phyloP scores from a whole-genome alignment of 371 early-diverging fungal genomes.

The Rhizopus delemar region DNA sequence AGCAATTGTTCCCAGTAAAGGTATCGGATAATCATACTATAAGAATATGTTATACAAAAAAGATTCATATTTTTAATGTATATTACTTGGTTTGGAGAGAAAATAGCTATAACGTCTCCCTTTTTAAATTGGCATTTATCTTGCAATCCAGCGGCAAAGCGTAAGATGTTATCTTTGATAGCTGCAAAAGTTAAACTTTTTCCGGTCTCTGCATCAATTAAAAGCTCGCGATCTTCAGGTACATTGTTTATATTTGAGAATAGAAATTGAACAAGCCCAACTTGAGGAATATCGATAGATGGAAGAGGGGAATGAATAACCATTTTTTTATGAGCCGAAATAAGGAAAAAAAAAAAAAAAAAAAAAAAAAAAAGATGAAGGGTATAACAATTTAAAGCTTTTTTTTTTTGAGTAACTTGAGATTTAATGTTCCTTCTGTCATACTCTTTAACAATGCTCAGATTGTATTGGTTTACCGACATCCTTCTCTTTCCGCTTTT shows the following conservation, averaged over 20 bases:
- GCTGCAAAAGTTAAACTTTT: slow-evolving; percentile 64
- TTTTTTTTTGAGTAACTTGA: too few relatives aligned
- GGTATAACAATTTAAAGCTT: neutral
- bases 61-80: neutral
- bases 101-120: slow-evolving; percentile 71
- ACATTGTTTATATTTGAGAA: slow-evolving; percentile 25
- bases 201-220: slow-evolving; percentile 61
- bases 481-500: too few relatives aligned
- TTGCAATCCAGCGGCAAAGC: slow-evolving; percentile 75
- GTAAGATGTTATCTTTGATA: slow-evolving; percentile 51
- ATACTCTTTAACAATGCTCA: too few relatives aligned
- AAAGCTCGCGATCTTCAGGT: slow-evolving; percentile 45
- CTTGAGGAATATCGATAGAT: slow-evolving; percentile 16
- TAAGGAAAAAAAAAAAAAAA: neutral
- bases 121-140: slow-evolving; percentile 55
- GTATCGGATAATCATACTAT: slow-evolving; percentile 46
- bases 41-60: neutral
- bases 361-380: slow-evolving; percentile 11
- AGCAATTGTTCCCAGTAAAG: slow-evolving; percentile 39
- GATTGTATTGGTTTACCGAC: too few relatives aligned
- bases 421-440: too few relatives aligned
- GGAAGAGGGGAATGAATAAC: slow-evolving; percentile 23
- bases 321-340: slow-evolving; percentile 10
- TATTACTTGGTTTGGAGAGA: slow-evolving; percentile 69
- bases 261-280: slow-evolving; percentile 19